Evolutionary conservation across 352 stramenopile genomes (phyloP).

Genomic region (Sclerospora graminicola): DNA sequence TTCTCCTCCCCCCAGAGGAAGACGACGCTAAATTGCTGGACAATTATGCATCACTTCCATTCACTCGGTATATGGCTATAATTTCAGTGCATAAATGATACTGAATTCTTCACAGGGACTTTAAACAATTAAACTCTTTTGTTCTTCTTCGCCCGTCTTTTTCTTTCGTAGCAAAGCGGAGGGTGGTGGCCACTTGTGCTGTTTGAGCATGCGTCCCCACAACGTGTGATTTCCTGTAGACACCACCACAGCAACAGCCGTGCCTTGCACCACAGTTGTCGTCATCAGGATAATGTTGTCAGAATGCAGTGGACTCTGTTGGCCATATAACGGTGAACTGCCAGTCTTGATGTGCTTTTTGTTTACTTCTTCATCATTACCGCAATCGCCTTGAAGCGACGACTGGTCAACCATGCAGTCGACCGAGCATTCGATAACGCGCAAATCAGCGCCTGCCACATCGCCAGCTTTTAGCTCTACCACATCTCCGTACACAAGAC

Average conservation of each 20-base stretch:
- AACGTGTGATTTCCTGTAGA: constrained; percentile 60
- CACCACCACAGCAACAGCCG: constrained; percentile 54
- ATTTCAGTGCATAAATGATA: no score
- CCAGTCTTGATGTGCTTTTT: constrained; percentile 28
- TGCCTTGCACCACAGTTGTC: constrained; percentile 37
- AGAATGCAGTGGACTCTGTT: constrained; percentile 28
- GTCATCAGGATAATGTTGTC: constrained; percentile 70
- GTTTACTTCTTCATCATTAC: constrained; percentile 8
- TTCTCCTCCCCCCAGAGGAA: constrained; percentile 19
- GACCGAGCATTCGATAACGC: constrained; percentile 64
- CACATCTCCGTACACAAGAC: constrained; percentile 88
- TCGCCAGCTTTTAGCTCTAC: constrained; percentile 85
- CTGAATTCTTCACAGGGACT: no score
- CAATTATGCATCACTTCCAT: constrained; percentile 2
- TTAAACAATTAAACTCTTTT: constrained; percentile 21
- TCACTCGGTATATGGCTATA: no score
- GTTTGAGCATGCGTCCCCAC: constrained; percentile 50
- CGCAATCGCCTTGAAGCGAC: constrained; percentile 26
- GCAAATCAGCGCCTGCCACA: constrained; percentile 83
- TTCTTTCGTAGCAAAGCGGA: constrained; percentile 5
- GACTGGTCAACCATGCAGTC: constrained; percentile 69
- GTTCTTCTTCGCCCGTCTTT: constrained; percentile 11
- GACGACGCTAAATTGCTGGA: constrained; percentile 16
- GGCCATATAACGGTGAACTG: constrained; percentile 12
- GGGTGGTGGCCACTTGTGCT: constrained; percentile 46